A percentile compares a stretch with the other conserved stretches of the same genome.
These are phyloP conservation scores for Lophium mytilinum DNA, from an alignment of 495 filamentous ascomycete genomes.

Conservation along the genomic window DNA sequence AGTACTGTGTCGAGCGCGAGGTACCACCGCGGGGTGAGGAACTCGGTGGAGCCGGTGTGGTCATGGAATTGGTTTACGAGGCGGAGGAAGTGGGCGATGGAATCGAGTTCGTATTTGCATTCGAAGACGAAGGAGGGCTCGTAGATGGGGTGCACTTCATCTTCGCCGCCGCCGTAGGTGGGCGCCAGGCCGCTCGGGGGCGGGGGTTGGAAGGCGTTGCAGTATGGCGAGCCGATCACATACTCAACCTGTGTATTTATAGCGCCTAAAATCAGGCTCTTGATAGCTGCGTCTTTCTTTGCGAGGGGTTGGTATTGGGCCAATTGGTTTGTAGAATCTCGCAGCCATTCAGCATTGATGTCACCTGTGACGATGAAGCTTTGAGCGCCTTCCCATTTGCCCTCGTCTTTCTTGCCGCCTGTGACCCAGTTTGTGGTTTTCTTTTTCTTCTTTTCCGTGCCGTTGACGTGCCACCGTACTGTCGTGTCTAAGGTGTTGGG, in stretches of 20 bases:
- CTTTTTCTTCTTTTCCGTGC: slow-evolving; percentile 29
- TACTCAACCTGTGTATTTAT: slow-evolving; percentile 96
- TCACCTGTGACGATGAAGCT: slow-evolving; percentile 98
- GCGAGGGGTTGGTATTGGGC: slow-evolving; percentile 81
- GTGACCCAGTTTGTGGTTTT: slow-evolving; percentile 26
- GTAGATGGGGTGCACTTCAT: slow-evolving; percentile 78
- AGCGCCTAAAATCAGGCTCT: slow-evolving; percentile 78
- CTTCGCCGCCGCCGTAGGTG: slow-evolving; percentile 66
- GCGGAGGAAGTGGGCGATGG: slow-evolving; percentile 82
- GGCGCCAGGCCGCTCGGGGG: slow-evolving; percentile 64
- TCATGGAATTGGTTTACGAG: slow-evolving; percentile 80
- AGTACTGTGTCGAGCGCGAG: slow-evolving; percentile 68
- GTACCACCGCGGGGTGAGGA: slow-evolving; percentile 73
- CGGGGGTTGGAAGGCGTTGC: slow-evolving; percentile 96
- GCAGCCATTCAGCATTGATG: slow-evolving; percentile 95
- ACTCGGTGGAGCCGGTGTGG: slow-evolving; percentile 66
- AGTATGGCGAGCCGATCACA: slow-evolving; percentile 91
- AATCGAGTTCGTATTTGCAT: slow-evolving; percentile 98
- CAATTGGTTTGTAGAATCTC: slow-evolving; percentile 94
- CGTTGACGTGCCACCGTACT: slow-evolving; percentile 65
- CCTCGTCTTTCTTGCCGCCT: slow-evolving; percentile 35
- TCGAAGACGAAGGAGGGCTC: slow-evolving; percentile 83
- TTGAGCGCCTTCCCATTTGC: slow-evolving; percentile 73
- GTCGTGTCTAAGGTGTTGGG: slow-evolving; percentile 94
- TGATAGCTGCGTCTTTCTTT: slow-evolving; percentile 64